phyloP scores from a whole-genome alignment of 768 basidiomycete genomes.

The Galerina marginata region DNA sequence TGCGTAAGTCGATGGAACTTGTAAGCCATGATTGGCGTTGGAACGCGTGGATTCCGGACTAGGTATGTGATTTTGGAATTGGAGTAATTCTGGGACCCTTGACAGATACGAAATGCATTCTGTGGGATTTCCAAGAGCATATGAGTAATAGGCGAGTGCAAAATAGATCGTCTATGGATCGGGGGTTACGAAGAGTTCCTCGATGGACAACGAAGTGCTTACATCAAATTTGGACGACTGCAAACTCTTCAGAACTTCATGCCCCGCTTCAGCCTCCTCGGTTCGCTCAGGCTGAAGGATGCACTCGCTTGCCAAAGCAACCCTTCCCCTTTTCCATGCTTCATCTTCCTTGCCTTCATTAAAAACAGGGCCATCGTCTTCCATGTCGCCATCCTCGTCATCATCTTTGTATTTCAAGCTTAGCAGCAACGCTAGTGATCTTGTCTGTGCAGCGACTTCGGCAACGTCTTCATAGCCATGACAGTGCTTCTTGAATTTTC shows the following conservation, averaged over 20 bases:
- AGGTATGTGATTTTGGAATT: constrained; percentile 60
- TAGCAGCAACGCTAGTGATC: constrained; percentile 63
- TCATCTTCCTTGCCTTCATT: constrained; percentile 30
- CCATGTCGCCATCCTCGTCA: constrained; percentile 53
- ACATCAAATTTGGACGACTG: constrained; percentile 62
- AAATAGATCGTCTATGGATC: constrained; percentile 63
- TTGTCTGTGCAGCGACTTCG: constrained; percentile 72
- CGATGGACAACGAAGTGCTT: constrained; percentile 29
- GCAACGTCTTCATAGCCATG: constrained; percentile 61
- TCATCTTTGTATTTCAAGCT: constrained; percentile 54
- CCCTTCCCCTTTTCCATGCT: constrained; percentile 16
- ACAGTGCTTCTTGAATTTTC: constrained; percentile 90
- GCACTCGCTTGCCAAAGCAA: constrained; percentile 64
- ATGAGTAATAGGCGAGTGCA: constrained; percentile 79
- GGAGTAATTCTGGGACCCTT: constrained; percentile 58
- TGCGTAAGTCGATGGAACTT: constrained; percentile 34
- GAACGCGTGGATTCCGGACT: constrained; percentile 45
- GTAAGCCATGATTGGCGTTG: constrained; percentile 27
- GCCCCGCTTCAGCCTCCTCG: constrained; percentile 61
- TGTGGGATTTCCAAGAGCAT: constrained; percentile 69
- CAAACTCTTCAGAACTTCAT: constrained; percentile 57
- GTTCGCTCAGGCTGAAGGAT: constrained; percentile 56
- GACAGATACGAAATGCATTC: constrained; percentile 66
- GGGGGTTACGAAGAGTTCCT: constrained; percentile 9
- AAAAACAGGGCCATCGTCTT: constrained; percentile 1